Evolutionary conservation across 257 asterid species (phyloP).

Genomic region (Jasminum sambac): DNA sequence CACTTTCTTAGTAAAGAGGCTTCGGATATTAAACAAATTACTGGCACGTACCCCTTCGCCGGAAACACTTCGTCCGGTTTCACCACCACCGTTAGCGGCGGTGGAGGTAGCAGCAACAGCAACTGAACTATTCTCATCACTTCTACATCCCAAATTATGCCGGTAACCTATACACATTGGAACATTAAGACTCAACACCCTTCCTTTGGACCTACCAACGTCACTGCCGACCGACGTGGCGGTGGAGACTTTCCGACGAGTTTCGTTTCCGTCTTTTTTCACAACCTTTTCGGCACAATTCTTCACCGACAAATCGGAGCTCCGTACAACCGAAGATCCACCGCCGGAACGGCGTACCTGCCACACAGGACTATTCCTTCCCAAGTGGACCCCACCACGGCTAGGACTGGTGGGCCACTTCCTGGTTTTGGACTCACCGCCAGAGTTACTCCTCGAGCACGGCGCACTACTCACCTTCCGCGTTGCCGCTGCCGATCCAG

Average conservation of each 20-base stretch:
- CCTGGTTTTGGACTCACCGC: constrained; percentile 81
- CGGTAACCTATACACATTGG: constrained; percentile 89
- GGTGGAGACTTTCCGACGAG: constrained; percentile 46
- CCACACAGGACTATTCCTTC: constrained; percentile 86
- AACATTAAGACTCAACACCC: constrained; percentile 59
- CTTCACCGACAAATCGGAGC: constrained; percentile 27
- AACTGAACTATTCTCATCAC: constrained; percentile 37
- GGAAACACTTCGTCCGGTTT: constrained; percentile 35
- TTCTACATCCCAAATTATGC: constrained; percentile 60
- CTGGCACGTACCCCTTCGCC: constrained; percentile 71
- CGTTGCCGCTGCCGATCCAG: constrained; percentile 38
- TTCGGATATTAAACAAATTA: constrained; percentile 60
- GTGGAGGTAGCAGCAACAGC: constrained; percentile 25
- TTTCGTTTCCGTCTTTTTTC: constrained; percentile 34
- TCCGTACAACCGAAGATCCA: constrained; percentile 25
- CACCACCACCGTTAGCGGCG: constrained; percentile 20
- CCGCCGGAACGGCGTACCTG: constrained; percentile 60
- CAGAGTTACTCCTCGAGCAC: constrained; percentile 92
- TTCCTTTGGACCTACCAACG: constrained; percentile 34
- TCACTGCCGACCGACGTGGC: constrained; percentile 20
- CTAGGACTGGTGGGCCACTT: constrained; percentile 77
- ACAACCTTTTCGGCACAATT: constrained; percentile 31
- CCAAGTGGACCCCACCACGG: constrained; percentile 77
- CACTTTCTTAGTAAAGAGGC: constrained; percentile 82
- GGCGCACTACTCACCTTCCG: constrained; percentile 96